Conservation (phyloP, 2,329 filamentous ascomycete species). For the Immersiporthe knoxdaviesiana region DNA sequence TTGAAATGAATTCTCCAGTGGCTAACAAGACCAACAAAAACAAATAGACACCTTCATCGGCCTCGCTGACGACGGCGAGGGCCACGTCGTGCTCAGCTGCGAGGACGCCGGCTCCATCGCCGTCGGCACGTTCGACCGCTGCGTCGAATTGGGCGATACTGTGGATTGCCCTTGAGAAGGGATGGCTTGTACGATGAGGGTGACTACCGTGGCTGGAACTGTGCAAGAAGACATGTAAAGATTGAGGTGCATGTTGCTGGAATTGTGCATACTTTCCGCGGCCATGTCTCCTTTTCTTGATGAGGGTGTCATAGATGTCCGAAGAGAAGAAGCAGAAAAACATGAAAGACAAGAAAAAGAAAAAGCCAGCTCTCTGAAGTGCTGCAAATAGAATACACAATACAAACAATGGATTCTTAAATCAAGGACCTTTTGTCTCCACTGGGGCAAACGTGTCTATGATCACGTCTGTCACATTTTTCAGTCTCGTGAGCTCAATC, state of each 20-base stretch:
- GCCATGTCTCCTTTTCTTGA: background rate
- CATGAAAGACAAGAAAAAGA: too few relatives aligned
- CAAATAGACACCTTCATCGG: conserved; percentile 8
- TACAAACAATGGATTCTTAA: background rate
- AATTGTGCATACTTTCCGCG: background rate
- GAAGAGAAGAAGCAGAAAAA: too few relatives aligned
- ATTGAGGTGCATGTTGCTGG: background rate
- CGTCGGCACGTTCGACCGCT: background rate
- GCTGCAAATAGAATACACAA: background rate
- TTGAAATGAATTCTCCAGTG: too few relatives aligned
- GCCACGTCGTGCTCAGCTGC: conserved; percentile 10
- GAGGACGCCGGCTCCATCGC: background rate
- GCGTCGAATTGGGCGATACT: background rate
- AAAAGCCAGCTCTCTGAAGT: too few relatives aligned
- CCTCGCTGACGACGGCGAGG: conserved; percentile 1
- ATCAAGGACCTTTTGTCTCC: background rate
- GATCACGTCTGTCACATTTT: background rate
- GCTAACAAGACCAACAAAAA: background rate
- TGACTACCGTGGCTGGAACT: background rate
- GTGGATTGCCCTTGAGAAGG: conserved; percentile 2
- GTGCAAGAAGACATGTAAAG: background rate
- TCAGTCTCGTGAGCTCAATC: background rate
- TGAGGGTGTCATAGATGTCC: background rate
- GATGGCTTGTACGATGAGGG: background rate
- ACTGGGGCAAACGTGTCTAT: background rate